Evolutionary conservation across 2,329 filamentous ascomycete species (phyloP), one percentile per base, ranked within the genome.

Genomic region (Penicillium sp.): DNA sequence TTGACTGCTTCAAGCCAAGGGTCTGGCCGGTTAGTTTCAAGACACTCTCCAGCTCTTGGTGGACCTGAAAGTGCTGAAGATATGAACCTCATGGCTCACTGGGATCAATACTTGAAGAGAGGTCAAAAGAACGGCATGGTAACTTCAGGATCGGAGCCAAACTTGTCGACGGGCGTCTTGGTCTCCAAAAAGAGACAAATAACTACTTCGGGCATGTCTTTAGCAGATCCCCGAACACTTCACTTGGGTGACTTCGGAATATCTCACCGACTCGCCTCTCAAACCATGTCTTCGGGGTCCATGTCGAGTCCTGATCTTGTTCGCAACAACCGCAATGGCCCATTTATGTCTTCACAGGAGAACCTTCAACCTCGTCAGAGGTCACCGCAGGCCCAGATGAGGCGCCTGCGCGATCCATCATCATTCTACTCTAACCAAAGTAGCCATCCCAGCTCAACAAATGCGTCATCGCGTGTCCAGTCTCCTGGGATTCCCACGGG

Each of bases 161-260:
- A 52, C 10, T 53, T 47, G 24, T 36, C 50, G 10, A 30, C 54
- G 2, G 56, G 62, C 11, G 50, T 70, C 18, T 42, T 56, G 4
- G 51, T 68, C 16, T 28, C 56, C 28, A 69, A 66, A 50, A 66
- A 51, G 51, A 54, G 63, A 42, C 60, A 55, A 5, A 54, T 43
- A 22, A 51, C 53, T 9, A 44, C 33, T 22, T 52, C 56, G 28
- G 39, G 30, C 24, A 49, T 53, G 16, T 51, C 58, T n/a, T 27
- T 47, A 25, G 44, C 55, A 2, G 64, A 64, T 39, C 35, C 43
- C 13, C 56, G 53, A 22, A 60, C 64, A 13, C 46, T 69, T 33
- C 63, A 69, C 33, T 53, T 69, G 16, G 57, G 50, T 22, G 65
- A 67, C 14, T 53, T 70, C 48, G 60, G 63, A 31, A 69, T 70